Evolutionary conservation across 1,284 basidiomycete genomes (phyloP), one percentile per base, ranked within the genome.

Genomic region (Ustilago loliicola): DNA sequence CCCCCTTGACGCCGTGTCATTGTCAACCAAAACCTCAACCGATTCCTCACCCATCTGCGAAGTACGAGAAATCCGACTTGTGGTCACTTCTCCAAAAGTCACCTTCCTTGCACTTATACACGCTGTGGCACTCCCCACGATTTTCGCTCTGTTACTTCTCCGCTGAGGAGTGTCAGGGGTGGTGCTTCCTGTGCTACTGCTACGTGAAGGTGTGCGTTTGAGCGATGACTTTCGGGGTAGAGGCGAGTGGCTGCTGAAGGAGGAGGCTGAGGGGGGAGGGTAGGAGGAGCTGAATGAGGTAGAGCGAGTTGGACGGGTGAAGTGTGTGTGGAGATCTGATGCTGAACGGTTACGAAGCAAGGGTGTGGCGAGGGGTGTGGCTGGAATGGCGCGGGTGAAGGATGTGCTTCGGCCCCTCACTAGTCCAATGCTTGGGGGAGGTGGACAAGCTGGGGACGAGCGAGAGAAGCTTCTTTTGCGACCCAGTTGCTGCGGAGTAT

Each of bases 381-480:
- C 3, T 45, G 21, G n/a, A 6, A 11, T 45, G 42, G 42, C 7
- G 42, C 19, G 42, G n/a, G 42, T 21, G 42, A 45, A 45, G n/a
- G 42, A 45, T 21, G 42, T 45, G 42, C 42, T 45, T 21, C 42
- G 6, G 9, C 7, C 42, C 21, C 42, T n/a, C 1, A n/a, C n/a
- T 6, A 21, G 7, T 3, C 36, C 21, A 11, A 9, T 45, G n/a
- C 21, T 21, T 45, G 13, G 17, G 36, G 9, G 9, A 3, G 36
- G 36, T 38, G 36, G 8, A 15, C 3, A 25, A 9, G 45, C 3
- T 47, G 50, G 23, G 23, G 54, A 25, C 8, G 50, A 30, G 30
- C 52, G 15, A 29, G 48, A 51, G 48, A 29, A 51, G 25, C 48
- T 53, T 23, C 6, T 53, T 53, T 32, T 30, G 30, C 52, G 52